Percentiles rank a stretch among this genome's conserved stretches.
Conservation (phyloP, 2,329 filamentous ascomycete genomes). For the Fusarium foetens region DNA sequence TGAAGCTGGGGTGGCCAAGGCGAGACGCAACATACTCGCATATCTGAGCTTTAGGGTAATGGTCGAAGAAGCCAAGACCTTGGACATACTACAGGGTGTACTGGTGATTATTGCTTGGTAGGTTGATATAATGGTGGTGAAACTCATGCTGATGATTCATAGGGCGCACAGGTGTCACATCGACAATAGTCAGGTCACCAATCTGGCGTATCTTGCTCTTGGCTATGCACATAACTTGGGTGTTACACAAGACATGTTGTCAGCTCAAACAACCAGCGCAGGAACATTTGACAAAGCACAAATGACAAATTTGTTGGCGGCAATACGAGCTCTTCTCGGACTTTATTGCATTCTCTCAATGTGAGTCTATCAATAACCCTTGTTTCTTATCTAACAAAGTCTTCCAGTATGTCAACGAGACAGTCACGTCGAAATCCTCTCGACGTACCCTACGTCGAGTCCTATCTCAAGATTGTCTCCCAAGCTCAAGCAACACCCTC, state of each 20-base stretch:
- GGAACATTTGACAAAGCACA: conserved; percentile 28
- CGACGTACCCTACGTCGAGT: conserved; percentile 47
- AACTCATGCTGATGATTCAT: not conserved
- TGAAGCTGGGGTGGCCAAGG: conserved; percentile 48
- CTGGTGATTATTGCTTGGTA: conserved; percentile 60
- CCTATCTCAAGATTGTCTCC: conserved; percentile 48
- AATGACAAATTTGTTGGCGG: conserved; percentile 48
- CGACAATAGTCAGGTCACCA: conserved; percentile 50
- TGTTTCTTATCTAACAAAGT: not conserved
- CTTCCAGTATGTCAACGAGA: conserved; percentile 50
- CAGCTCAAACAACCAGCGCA: conserved; percentile 7
- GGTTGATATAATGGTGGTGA: not conserved
- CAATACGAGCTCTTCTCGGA: conserved; percentile 53
- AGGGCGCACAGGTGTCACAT: conserved; percentile 52
- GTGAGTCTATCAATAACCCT: conserved; percentile 40
- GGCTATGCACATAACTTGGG: conserved; percentile 56
- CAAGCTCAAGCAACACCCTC: conserved; percentile 39
- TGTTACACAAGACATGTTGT: conserved; percentile 41
- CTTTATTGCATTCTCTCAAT: conserved; percentile 54
- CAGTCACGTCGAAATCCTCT: conserved; percentile 50
- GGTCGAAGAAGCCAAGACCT: conserved; percentile 52
- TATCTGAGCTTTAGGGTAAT: conserved; percentile 57
- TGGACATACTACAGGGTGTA: conserved; percentile 60
- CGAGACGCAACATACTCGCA: conserved; percentile 54
- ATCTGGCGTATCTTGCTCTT: conserved; percentile 53